Conservation (phyloP, 2,329 filamentous ascomycete genomes). For the Ophiostoma himal-ulmi region DNA sequence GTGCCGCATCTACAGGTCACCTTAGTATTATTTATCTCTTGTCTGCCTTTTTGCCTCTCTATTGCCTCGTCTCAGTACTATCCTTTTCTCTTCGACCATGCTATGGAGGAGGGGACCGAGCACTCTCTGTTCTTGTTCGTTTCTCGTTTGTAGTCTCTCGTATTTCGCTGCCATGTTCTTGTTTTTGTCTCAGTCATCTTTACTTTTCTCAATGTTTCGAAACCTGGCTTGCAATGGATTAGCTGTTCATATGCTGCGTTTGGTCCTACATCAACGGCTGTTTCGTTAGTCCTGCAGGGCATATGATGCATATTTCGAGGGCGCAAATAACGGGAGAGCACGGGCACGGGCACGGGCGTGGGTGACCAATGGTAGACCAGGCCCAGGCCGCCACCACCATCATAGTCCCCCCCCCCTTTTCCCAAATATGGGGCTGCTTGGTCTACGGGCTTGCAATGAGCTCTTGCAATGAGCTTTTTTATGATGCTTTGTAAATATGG, state of each 20-base stretch:
- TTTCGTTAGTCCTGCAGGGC: background rate
- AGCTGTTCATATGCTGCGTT: background rate
- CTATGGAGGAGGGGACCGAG: background rate
- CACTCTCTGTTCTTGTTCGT: background rate
- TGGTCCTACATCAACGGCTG: background rate
- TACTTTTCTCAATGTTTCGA: background rate
- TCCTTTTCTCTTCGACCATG: slow-evolving; percentile 3
- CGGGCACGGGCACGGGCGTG: background rate
- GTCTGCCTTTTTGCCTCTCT: background rate
- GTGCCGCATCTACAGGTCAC: background rate
- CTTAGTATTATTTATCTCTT: background rate
- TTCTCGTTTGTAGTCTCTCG: background rate
- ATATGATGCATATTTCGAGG: background rate
- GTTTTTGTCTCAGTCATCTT: background rate
- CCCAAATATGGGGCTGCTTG: background rate
- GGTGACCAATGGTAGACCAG: background rate
- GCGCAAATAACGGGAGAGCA: background rate
- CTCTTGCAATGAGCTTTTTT: background rate
- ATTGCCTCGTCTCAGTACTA: background rate
- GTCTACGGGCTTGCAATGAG: background rate
- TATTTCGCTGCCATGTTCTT: background rate
- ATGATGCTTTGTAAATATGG: background rate
- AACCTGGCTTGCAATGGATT: background rate
- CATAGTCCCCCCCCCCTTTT: background rate
- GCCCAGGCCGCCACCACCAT: background rate